Conservation (phyloP, 2,329 filamentous ascomycete species). For the Claviceps sp. region DNA sequence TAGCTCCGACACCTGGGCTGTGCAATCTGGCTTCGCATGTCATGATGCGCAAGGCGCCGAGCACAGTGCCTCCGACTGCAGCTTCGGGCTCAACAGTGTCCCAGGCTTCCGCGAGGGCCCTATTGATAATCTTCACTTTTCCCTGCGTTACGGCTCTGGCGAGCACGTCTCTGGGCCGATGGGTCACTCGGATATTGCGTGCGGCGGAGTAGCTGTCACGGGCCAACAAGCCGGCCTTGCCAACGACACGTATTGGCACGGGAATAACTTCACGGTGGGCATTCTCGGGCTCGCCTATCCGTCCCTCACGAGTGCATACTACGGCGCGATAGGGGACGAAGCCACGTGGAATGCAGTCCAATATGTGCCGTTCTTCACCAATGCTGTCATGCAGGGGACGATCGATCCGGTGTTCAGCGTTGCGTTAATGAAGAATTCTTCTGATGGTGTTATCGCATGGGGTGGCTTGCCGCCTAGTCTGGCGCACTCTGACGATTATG, state of each 20-base stretch:
- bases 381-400: conserved; percentile 30
- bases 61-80: conserved; percentile 21
- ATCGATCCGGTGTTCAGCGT: conserved; percentile 34
- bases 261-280: conserved; percentile 38
- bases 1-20: conserved; percentile 38
- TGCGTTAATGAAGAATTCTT: conserved; percentile 32
- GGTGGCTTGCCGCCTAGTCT: conserved; percentile 31
- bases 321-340: conserved; percentile 25
- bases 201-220: conserved; percentile 30
- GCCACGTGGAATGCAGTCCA: conserved; percentile 23
- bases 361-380: conserved; percentile 37
- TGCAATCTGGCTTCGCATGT: conserved; percentile 28
- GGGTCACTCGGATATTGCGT: conserved; percentile 30
- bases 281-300: conserved; percentile 38
- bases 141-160: conserved; percentile 33
- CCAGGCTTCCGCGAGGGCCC: conserved; percentile 26
- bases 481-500: conserved; percentile 16
- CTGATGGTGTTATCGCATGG: conserved; percentile 31
- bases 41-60: conserved; percentile 20
- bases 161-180: conserved; percentile 34
- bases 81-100: conserved; percentile 26
- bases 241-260: conserved; percentile 35
- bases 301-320: conserved; percentile 34
- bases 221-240: conserved; percentile 35
- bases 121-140: conserved; percentile 31